These are phyloP conservation scores for Drechslera avenae DNA, from an alignment of 2,329 filamentous ascomycete species.

Conservation along the genomic window DNA sequence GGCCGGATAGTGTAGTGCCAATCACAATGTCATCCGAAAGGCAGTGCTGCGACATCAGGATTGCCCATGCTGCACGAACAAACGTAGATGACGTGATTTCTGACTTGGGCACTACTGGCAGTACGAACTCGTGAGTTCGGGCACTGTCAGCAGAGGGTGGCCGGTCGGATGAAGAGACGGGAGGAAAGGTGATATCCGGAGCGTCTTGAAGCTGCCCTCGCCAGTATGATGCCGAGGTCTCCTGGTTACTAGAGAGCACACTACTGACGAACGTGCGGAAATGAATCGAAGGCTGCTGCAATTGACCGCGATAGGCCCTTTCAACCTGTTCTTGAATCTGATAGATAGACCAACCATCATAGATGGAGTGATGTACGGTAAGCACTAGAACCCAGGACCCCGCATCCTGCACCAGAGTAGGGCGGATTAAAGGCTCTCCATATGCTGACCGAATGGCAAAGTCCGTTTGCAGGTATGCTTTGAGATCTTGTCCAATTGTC, in stretches of 20 bases:
- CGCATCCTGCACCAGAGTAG: neutral
- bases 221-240: neutral
- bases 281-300: neutral
- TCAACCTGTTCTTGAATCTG: neutral
- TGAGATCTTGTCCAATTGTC: neutral
- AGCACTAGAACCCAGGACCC: neutral
- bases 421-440: neutral
- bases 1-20: slow-evolving; percentile 45
- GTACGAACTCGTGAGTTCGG: neutral
- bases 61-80: neutral
- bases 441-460: neutral
- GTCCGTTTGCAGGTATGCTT: neutral
- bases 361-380: neutral
- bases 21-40: slow-evolving; percentile 33
- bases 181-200: neutral
- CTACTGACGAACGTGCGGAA: neutral
- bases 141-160: neutral
- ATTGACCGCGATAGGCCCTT: neutral
- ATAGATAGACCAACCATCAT: neutral
- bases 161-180: neutral
- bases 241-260: neutral
- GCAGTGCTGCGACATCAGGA: neutral
- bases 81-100: neutral
- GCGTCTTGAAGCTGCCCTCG: neutral
- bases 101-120: neutral